A percentile compares a stretch with the other conserved stretches of the same genome.
Conservation (phyloP, 2,329 filamentous ascomycete species). For the Acephala macrosclerotiorum region DNA sequence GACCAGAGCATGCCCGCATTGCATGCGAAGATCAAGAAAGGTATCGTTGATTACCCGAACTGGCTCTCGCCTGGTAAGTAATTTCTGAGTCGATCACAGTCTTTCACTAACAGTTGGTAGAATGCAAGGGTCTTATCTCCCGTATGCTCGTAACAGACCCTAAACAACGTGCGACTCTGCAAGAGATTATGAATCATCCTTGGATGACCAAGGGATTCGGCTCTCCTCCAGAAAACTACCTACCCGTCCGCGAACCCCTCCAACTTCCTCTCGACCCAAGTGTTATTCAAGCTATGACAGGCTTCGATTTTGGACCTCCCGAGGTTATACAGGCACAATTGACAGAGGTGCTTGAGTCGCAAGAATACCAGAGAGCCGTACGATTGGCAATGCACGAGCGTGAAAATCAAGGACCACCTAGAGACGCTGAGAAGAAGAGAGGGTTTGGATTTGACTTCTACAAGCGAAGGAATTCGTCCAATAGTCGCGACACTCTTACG, state of each 20-base stretch:
- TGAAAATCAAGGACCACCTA: slow-evolving; percentile 58
- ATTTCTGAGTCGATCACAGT: neutral
- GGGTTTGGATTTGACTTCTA: slow-evolving; percentile 96
- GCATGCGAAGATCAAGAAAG: slow-evolving; percentile 99
- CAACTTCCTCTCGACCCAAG: slow-evolving; percentile 82
- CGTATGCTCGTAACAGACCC: slow-evolving; percentile 97
- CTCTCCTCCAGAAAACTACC: slow-evolving; percentile 85
- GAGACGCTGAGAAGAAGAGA: slow-evolving; percentile 80
- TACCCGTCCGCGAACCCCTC: slow-evolving; percentile 85
- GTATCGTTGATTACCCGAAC: slow-evolving; percentile 91
- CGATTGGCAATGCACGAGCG: slow-evolving; percentile 72
- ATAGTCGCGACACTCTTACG: slow-evolving; percentile 85
- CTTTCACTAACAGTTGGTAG: slow-evolving; percentile 54
- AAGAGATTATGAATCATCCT: slow-evolving; percentile 92
- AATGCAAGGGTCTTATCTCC: slow-evolving; percentile 92
- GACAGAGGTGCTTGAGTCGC: slow-evolving; percentile 86
- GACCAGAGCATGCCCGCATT: slow-evolving; percentile 99
- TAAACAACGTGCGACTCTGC: slow-evolving; percentile 81
- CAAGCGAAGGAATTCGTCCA: slow-evolving; percentile 88
- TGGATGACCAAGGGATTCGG: slow-evolving; percentile 96
- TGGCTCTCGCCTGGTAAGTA: slow-evolving; percentile 87
- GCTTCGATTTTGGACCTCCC: slow-evolving; percentile 93
- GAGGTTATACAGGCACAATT: slow-evolving; percentile 85
- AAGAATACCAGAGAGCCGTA: slow-evolving; percentile 91
- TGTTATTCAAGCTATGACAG: slow-evolving; percentile 92